A percentile compares a stretch with the other conserved stretches of the same genome.
Evolutionary conservation across 2,329 filamentous ascomycete genomes (phyloP).

Genomic region (Fusarium nurragi): DNA sequence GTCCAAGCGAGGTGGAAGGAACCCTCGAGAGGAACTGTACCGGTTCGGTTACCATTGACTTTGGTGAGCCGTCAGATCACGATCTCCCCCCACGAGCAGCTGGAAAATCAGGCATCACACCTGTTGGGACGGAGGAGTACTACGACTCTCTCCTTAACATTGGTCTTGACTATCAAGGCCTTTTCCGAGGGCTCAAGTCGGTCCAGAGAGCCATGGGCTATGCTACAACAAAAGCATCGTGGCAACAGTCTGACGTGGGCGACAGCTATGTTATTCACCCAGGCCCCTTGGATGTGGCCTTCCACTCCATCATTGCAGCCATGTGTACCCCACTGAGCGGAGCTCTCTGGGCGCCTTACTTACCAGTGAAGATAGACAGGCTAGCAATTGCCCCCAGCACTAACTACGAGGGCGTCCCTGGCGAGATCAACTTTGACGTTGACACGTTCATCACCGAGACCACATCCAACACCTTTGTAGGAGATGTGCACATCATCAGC

Average conservation of each 20-base stretch:
- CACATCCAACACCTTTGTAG: not conserved
- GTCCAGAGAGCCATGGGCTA: slow-evolving; percentile 1
- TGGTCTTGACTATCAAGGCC: not conserved
- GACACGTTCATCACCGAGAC: slow-evolving; percentile 1
- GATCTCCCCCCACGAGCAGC: not conserved
- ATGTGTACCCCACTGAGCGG: slow-evolving; percentile 1
- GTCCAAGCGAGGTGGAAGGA: not conserved
- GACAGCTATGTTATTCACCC: not conserved
- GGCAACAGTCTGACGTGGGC: not conserved
- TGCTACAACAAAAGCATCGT: not conserved
- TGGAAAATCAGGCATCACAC: not conserved
- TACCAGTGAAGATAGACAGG: slow-evolving; percentile 2
- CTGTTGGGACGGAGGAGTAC: not conserved
- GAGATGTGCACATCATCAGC: slow-evolving; percentile 1
- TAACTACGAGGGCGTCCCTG: not conserved
- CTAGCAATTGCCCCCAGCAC: not conserved
- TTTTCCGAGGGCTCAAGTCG: not conserved
- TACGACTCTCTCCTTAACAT: not conserved
- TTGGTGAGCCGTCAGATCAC: not conserved
- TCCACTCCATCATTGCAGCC: not conserved
- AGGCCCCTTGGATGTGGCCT: not conserved
- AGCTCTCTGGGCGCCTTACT: slow-evolving; percentile 1
- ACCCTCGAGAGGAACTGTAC: not conserved
- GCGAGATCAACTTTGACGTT: not conserved
- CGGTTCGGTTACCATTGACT: not conserved